Conservation (phyloP, 176 grass and related monocot genomes). For the Musa acuminata region DNA sequence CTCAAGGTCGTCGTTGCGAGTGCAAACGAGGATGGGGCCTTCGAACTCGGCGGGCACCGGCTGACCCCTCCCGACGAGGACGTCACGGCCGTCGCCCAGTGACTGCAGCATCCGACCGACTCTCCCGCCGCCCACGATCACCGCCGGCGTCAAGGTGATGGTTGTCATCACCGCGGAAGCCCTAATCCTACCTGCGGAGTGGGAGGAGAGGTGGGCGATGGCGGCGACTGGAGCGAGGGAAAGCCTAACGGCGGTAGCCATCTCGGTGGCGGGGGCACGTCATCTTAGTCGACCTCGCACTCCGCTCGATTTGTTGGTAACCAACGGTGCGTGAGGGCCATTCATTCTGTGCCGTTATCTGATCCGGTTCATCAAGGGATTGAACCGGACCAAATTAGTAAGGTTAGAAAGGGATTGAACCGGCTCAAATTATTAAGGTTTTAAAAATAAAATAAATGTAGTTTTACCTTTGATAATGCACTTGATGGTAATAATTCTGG, state of each 20-base stretch:
- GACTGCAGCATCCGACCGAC: conserved; percentile 54
- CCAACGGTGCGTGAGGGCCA: conserved; percentile 47
- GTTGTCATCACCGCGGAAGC: conserved; percentile 28
- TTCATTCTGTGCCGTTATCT: conserved; percentile 44
- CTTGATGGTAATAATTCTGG: too few relatives aligned
- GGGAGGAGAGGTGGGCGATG: conserved; percentile 6
- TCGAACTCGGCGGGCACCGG: conserved; percentile 40
- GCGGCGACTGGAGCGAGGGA: conserved; percentile 26
- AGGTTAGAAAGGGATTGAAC: too few relatives aligned
- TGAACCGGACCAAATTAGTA: neutral
- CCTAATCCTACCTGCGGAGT: neutral
- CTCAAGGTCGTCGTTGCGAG: conserved; percentile 93
- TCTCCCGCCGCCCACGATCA: conserved; percentile 75
- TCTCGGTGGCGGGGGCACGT: neutral
- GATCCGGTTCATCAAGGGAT: conserved; percentile 2
- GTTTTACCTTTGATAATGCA: too few relatives aligned
- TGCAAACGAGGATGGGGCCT: conserved; percentile 74
- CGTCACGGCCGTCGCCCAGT: conserved; percentile 46
- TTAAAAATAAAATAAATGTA: too few relatives aligned
- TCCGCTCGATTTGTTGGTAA: neutral
- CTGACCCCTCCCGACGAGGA: conserved; percentile 56
- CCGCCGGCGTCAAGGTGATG: conserved; percentile 43
- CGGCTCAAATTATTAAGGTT: too few relatives aligned
- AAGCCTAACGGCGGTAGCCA: conserved; percentile 26
- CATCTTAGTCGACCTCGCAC: conserved; percentile 33